Evolutionary conservation across 2,329 filamentous ascomycete genomes (phyloP).

Genomic region (Coniella vitis): DNA sequence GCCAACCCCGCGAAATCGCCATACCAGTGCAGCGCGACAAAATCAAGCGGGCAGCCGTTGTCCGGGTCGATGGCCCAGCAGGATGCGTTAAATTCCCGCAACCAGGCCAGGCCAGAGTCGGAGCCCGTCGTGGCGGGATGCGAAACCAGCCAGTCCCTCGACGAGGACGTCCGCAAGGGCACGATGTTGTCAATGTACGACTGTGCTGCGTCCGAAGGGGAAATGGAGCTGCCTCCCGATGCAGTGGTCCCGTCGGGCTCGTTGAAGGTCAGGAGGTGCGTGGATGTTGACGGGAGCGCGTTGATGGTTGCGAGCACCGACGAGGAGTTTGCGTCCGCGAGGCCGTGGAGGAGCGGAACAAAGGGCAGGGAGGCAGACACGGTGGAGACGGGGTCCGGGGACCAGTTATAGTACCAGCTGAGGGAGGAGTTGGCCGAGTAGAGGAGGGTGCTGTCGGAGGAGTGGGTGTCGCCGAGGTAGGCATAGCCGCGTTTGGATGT

Average conservation of each 20-base stretch:
- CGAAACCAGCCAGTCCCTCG: slow-evolving; percentile 30
- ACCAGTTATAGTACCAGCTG: slow-evolving; percentile 38
- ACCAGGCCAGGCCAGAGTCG: slow-evolving; percentile 30
- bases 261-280: slow-evolving; percentile 34
- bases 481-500: slow-evolving; percentile 23
- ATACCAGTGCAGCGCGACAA: slow-evolving; percentile 36
- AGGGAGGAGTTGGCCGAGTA: slow-evolving; percentile 31
- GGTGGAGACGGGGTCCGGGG: slow-evolving; percentile 23
- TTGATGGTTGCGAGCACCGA: slow-evolving; percentile 23
- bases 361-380: slow-evolving; percentile 25
- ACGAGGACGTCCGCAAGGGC: slow-evolving; percentile 23
- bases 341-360: slow-evolving; percentile 31
- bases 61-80: slow-evolving; percentile 31
- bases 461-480: slow-evolving; percentile 19
- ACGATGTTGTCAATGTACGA: slow-evolving; percentile 31
- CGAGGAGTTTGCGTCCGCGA: slow-evolving; percentile 26
- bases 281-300: slow-evolving; percentile 27
- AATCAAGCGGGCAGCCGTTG: slow-evolving; percentile 32
- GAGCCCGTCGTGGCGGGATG: slow-evolving; percentile 37
- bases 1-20: slow-evolving; percentile 30
- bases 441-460: slow-evolving; percentile 28
- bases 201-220: slow-evolving; percentile 30
- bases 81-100: slow-evolving; percentile 32
- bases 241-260: slow-evolving; percentile 34
- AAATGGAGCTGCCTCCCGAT: slow-evolving; percentile 32